phyloP scores from a whole-genome alignment of 2,329 filamentous ascomycete genomes.

The Blastomyces emzantsi region DNA sequence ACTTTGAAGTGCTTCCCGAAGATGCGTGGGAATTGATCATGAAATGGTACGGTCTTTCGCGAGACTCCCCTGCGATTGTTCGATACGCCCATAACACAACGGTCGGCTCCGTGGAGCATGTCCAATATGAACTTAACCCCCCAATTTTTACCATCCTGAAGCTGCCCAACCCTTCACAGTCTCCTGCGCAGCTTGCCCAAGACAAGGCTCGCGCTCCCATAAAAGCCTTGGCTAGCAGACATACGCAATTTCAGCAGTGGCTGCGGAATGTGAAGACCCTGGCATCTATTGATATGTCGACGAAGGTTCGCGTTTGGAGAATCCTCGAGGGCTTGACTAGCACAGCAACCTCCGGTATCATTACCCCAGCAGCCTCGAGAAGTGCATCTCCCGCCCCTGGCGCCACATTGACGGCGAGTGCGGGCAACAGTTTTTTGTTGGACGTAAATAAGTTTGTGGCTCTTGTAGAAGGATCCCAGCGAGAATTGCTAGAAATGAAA shows the following conservation, averaged over 20 bases:
- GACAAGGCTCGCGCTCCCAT: conserved; percentile 54
- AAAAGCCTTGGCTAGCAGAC: conserved; percentile 61
- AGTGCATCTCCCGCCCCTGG: conserved; percentile 38
- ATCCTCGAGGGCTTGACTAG: conserved; percentile 42
- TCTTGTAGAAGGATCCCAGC: conserved; percentile 54
- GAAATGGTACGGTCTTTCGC: conserved; percentile 70
- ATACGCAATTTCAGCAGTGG: conserved; percentile 63
- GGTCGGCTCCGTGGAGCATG: conserved; percentile 53
- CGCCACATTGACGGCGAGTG: conserved; percentile 33
- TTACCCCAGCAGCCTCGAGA: conserved; percentile 37
- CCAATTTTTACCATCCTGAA: conserved; percentile 79
- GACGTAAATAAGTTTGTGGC: conserved; percentile 54
- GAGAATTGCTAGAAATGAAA: conserved; percentile 53
- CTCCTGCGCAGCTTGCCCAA: conserved; percentile 52
- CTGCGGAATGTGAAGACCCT: conserved; percentile 62
- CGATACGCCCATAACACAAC: conserved; percentile 68
- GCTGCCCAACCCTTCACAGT: conserved; percentile 52
- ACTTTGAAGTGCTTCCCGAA: conserved; percentile 68
- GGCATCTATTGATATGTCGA: conserved; percentile 56
- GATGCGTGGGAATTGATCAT: conserved; percentile 74
- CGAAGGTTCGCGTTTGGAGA: conserved; percentile 70
- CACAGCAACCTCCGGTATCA: conserved; percentile 35
- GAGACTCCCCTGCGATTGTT: conserved; percentile 61
- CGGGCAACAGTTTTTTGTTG: conserved; percentile 47
- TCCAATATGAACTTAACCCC: conserved; percentile 76